Percentiles rank a stretch among this genome's conserved stretches.
Conservation (phyloP, 2,329 filamentous ascomycete genomes). For the Phialophora macrospora region DNA sequence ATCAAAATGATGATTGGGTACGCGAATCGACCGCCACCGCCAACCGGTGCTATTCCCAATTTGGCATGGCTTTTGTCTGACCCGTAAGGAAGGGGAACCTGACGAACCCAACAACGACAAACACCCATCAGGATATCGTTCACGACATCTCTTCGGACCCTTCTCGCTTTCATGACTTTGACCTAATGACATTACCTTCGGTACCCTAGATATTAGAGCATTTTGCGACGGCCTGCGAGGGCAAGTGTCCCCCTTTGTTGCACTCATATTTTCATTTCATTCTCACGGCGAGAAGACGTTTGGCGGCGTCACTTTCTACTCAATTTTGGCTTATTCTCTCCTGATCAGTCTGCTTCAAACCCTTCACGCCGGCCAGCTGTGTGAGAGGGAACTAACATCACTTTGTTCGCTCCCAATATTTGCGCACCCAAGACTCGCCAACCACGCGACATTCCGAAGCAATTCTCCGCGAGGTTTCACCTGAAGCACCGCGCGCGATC, state of each 20-base stretch:
- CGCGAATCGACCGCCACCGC: too few relatives aligned
- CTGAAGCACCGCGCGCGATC: not conserved
- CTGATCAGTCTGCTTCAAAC: not conserved
- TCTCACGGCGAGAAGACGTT: not conserved
- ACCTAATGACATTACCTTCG: constrained; percentile 2
- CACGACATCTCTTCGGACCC: not conserved
- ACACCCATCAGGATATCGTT: constrained; percentile 3
- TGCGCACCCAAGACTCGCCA: not conserved
- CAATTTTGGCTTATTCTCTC: not conserved
- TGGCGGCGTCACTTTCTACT: not conserved
- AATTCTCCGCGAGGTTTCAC: not conserved
- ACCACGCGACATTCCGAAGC: not conserved
- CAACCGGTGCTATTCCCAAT: not conserved
- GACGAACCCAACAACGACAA: not conserved
- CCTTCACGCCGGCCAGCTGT: not conserved
- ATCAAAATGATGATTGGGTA: not conserved
- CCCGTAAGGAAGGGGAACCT: not conserved
- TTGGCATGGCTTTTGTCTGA: not conserved
- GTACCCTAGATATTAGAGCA: constrained; percentile 1
- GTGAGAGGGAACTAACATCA: not conserved
- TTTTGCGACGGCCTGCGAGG: not conserved
- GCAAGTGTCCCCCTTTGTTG: not conserved
- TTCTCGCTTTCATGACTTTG: not conserved
- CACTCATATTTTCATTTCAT: constrained; percentile 4
- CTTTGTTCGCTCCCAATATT: not conserved